phyloP scores from a whole-genome alignment of 1,284 basidiomycete species.

The Dichomitus squalens region DNA sequence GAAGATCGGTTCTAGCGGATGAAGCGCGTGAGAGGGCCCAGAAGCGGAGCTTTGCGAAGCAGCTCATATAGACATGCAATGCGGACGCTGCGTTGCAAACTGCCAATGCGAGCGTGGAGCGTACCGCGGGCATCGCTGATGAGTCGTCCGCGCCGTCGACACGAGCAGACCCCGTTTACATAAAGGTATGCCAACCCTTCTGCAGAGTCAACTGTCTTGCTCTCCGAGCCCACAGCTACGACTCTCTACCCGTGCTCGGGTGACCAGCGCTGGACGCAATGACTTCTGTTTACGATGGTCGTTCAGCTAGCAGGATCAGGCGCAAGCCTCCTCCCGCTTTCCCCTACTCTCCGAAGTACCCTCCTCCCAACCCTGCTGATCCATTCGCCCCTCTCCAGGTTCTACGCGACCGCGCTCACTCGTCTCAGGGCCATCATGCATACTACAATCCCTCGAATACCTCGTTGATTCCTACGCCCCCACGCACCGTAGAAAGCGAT shows the following conservation, averaged over 20 bases:
- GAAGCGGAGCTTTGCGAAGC: conserved; percentile 3
- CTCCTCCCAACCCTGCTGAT: conserved; percentile 53
- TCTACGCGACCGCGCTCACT: conserved; percentile 41
- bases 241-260: conserved; percentile 5
- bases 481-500: conserved; percentile 7
- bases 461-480: conserved; percentile 16
- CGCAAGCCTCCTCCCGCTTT: conserved; percentile 52
- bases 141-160: conserved; percentile 14
- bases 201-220: conserved; percentile 6
- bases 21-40: conserved; percentile 6
- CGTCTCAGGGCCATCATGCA: conserved; percentile 29
- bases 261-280: conserved; percentile 22
- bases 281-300: conserved; percentile 11
- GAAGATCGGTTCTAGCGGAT: not conserved
- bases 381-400: conserved; percentile 58
- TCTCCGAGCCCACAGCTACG: conserved; percentile 9
- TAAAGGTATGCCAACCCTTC: conserved; percentile 13
- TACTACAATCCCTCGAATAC: conserved; percentile 22
- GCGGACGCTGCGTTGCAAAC: conserved; percentile 15
- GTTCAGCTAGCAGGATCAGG: conserved; percentile 34
- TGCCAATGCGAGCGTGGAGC: conserved; percentile 11
- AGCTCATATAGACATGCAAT: conserved; percentile 6
- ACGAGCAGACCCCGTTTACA: conserved; percentile 22
- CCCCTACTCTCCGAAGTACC: conserved; percentile 47
- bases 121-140: conserved; percentile 7